Conservation (phyloP, 2,329 filamentous ascomycete species). For the Pseudogymnoascus sp. region DNA sequence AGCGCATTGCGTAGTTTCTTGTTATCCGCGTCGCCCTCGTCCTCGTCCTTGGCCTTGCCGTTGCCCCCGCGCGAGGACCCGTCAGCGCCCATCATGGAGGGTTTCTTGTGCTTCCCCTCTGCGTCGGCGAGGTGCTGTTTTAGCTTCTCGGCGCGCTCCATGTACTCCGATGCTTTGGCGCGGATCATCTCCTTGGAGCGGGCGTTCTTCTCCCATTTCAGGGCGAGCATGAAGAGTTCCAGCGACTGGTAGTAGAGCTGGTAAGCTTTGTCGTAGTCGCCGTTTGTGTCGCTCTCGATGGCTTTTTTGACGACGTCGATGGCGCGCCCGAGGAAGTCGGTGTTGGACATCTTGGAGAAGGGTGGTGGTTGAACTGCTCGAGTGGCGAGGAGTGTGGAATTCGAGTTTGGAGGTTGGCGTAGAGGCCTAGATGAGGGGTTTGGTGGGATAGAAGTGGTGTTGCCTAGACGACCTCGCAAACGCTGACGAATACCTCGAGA, state of each 20-base stretch:
- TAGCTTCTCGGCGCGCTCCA: conserved; percentile 97
- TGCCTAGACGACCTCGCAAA: conserved; percentile 7
- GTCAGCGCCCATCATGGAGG: conserved; percentile 66
- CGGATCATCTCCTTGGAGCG: conserved; percentile 97
- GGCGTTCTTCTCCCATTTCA: conserved; percentile 99
- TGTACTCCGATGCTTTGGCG: conserved; percentile 90
- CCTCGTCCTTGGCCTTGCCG: conserved; percentile 52
- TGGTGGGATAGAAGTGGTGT: neutral
- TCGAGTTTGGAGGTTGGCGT: neutral
- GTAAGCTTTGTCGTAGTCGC: conserved; percentile 96
- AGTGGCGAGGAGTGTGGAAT: neutral
- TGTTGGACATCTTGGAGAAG: conserved; percentile 70
- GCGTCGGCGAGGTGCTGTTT: conserved; percentile 80
- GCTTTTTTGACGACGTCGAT: conserved; percentile 97
- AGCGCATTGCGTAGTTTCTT: conserved; percentile 93
- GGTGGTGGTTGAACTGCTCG: neutral
- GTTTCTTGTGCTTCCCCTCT: conserved; percentile 65
- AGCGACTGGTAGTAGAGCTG: conserved; percentile 92
- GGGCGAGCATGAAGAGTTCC: conserved; percentile 95
- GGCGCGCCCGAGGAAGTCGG: conserved; percentile 92
- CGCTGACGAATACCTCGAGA: neutral
- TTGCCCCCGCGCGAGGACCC: conserved; percentile 58
- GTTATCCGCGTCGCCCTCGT: conserved; percentile 73
- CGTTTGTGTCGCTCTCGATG: conserved; percentile 90
- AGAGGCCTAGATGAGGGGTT: neutral